Conservation (phyloP, 495 filamentous ascomycete species). For the Lophiotrema nucula region DNA sequence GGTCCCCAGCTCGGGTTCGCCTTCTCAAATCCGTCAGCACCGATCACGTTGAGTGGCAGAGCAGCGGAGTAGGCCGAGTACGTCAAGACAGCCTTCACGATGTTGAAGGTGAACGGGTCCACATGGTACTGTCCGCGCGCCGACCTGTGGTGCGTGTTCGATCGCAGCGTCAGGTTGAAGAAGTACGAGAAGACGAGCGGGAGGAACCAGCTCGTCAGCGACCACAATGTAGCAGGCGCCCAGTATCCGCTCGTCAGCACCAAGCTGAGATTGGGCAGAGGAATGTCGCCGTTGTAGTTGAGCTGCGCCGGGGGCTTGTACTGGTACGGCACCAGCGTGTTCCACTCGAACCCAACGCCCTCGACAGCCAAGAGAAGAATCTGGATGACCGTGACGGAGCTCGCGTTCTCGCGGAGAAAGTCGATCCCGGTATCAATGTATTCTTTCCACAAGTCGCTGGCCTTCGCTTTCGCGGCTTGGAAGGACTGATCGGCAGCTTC, state of each 20-base stretch:
- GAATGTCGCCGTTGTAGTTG: slow-evolving; percentile 53
- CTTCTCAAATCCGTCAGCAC: slow-evolving; percentile 36
- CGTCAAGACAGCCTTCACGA: slow-evolving; percentile 75
- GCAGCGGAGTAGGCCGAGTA: slow-evolving; percentile 64
- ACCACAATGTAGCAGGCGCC: slow-evolving; percentile 77
- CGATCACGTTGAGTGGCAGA: background rate
- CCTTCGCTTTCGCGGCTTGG: slow-evolving; percentile 55
- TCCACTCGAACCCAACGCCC: slow-evolving; percentile 56
- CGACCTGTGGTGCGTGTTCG: slow-evolving; percentile 38
- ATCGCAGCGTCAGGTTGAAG: slow-evolving; percentile 69
- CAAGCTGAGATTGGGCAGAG: slow-evolving; percentile 76
- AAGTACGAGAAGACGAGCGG: slow-evolving; percentile 77
- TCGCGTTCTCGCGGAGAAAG: slow-evolving; percentile 38
- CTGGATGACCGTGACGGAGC: slow-evolving; percentile 55
- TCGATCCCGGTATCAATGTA: slow-evolving; percentile 59
- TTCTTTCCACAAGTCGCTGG: slow-evolving; percentile 48
- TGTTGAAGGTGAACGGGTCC: slow-evolving; percentile 86
- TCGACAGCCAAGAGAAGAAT: slow-evolving; percentile 56
- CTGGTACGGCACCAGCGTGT: slow-evolving; percentile 66
- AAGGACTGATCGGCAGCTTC: slow-evolving; percentile 76
- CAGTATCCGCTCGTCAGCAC: slow-evolving; percentile 79
- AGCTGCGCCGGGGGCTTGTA: slow-evolving; percentile 49
- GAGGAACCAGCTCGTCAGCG: slow-evolving; percentile 64
- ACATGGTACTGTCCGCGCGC: slow-evolving; percentile 52
- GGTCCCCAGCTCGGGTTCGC: slow-evolving; percentile 63